Evolutionary conservation across 2,329 filamentous ascomycete genomes (phyloP), one percentile per base, ranked within the genome.

Genomic region (Sclerotinia sclerotiorum): DNA sequence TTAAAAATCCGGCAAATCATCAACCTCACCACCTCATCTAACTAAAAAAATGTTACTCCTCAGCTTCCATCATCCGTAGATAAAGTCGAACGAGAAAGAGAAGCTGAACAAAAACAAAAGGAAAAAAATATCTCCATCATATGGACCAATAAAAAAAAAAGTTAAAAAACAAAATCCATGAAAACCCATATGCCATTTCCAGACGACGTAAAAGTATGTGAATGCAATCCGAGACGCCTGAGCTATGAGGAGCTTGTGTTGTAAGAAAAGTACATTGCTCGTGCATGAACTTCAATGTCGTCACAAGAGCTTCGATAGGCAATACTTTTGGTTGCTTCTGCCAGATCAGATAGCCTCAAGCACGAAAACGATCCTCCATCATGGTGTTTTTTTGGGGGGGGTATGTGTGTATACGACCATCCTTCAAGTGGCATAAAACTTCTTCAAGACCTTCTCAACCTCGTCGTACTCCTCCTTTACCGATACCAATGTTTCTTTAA

Each of bases 401-500:
- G 44, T 54, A 32, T 54, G 52, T 55, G 35, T 52, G 48, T 49
- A 21, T 48, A 19, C 13, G 24, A 5, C 51, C 66, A 48, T 65
- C 48, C 42, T 61, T 61, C 65, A 67, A 46, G 60, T 72, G 61
- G 66, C 74, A 68, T 74, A 78, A 71, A 77, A 78, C 69, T 73
- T 87, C 84, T 70, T 84, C 80, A 99, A 85, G 69, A 87, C 84
- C 72, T 81, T 84, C 79, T 94, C 88, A 63, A 90, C 90, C 66
- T 91, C 89, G 58, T 83, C 79, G 79, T 93, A 97, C 76, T 97
- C 93, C 70, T 82, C 79, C 83, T 94, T 93, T 70, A 93, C 90
- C 57, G 85, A 82, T 58, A 82, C 81, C 71, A 98, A 84, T 10
- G 89, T 92, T 56, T 88, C 86, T 73, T 83, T 83, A 76, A 97